Base-by-base conservation (phyloP, 306 rosid species). In the Pachyrhizus erosus region DNA sequence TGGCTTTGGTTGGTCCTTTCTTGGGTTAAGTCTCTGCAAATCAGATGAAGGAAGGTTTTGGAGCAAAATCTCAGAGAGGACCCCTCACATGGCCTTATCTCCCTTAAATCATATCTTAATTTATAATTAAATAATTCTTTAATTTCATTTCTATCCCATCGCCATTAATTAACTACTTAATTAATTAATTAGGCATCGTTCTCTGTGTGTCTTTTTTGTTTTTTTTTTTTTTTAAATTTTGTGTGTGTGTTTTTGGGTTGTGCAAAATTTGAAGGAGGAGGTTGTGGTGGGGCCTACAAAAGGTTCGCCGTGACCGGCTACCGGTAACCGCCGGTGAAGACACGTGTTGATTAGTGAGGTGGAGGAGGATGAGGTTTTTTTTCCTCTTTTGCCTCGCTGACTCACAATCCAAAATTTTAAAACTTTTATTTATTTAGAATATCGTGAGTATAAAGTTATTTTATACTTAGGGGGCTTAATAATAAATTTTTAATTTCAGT, bases 1-100 rank as follows among this genome's bases (percentile, higher is more conserved):
- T 76, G 54, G 72, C 55, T 58, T 54, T 61, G 74, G 84, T 71
- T 78, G 80, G 88, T 87, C 88, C 91, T 83, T 71, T 86, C 87
- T 85, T 84, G 62, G 86, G 86, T 89, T 88, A 84, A 84, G 82
- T 86, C 86, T 85, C 89, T 82, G 98, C 91, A 90, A 89, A 90
- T 88, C 90, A 90, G 86, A 82, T 82, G 85, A 64, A 71, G 87
- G 86, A 77, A 84, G 87, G 86, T 42, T 82, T 62, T 71, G 85
- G 87, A 89, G 90, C 91, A 75, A 82, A 86, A 83, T 61, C 87
- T 26, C 31, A 39, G n/a, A 80, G 45, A 62, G 84, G 75, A 77
- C 79, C 87, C 90, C 82, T 43, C 89, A 18, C 52, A 37, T 51
- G 79, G 54, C 83, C 83, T 87, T 81, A 79, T 86, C 88, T 82